phyloP scores from a whole-genome alignment of 139 green algal species.

The Chlorella sorokiniana region DNA sequence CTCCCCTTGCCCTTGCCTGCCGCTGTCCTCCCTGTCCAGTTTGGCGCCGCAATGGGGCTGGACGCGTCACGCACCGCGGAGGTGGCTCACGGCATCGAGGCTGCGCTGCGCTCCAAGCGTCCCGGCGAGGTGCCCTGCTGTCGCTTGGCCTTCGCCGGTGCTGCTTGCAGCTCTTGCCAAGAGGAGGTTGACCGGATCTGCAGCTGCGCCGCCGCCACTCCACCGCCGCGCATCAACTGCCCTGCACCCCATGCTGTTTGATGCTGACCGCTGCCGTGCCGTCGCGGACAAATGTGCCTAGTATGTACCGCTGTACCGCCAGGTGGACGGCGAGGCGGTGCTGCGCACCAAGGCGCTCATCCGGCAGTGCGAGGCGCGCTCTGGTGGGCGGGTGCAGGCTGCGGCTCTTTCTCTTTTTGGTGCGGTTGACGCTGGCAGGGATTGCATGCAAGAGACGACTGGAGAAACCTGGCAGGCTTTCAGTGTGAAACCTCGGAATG shows the following conservation, averaged over 20 bases:
- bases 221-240: no score
- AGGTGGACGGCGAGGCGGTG: constrained; percentile 27
- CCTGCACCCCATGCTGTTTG: no score
- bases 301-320: neutral
- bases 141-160: no score
- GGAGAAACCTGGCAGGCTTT: no score
- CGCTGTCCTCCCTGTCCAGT: neutral
- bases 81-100: neutral
- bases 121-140: constrained; percentile 20
- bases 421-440: neutral
- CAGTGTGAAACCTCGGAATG: no score
- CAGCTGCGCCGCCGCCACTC: no score
- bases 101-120: constrained; percentile 7
- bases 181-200: no score
- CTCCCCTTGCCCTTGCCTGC: neutral
- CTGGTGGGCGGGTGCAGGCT: neutral
- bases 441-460: no score
- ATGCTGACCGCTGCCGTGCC: no score
- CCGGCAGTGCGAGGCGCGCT: constrained; percentile 23
- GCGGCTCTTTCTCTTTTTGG: no score
- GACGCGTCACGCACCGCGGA: neutral
- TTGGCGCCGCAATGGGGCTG: constrained; percentile 18
- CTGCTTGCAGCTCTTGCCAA: no score
- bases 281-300: neutral
- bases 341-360: constrained; percentile 32